Evolutionary conservation across 768 basidiomycete genomes (phyloP), one percentile per base, ranked within the genome.

Genomic region (Suillus decipiens): DNA sequence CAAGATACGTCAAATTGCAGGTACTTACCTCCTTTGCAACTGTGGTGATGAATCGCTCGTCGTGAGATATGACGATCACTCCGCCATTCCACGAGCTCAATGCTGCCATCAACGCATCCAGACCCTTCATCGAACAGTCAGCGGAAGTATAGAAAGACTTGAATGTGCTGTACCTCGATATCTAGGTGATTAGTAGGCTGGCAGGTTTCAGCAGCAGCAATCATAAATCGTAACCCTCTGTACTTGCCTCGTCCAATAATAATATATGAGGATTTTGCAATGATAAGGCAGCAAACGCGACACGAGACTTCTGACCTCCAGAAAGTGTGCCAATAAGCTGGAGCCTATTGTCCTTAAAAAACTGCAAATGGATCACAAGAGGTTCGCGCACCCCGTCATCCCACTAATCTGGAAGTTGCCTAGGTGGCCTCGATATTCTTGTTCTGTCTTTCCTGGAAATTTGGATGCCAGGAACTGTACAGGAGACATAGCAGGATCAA

Each of bases 381-480:
- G 28, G 34, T 62, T 47, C 37, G 70, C 80, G 42, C 58, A 90
- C 92, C 93, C 92, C 1, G 95, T 96, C 87, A 96, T 89, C 48
- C 95, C 95, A 64, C 93, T 97, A 70, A 98, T 96, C 69, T 97
- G 96, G 80, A 99, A 97, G 63, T 96, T 95, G 7, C 96, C 97
- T 14, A 99, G 82, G 78, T 99, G 97, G n/a, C 78, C 75, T 65
- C 97, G 85, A 74, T 99, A 99, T 74, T 98, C 97, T 75, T 98
- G 96, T 76, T 99, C 97, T 7, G 85, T 93, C 77, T 89, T 90
- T 0, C 97, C 96, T 1, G 97, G 97, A 81, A 92, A 98, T 70
- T 86, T 92, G 28, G 88, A 87, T 15, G 94, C 93, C 36, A 99
- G 80, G 80, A 97, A 98, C 69, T 93, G 90, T 11, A 99, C 97